These are phyloP conservation scores for Polygonum aviculare DNA, from an alignment of 148 eudicot species.

Conservation along the genomic window DNA sequence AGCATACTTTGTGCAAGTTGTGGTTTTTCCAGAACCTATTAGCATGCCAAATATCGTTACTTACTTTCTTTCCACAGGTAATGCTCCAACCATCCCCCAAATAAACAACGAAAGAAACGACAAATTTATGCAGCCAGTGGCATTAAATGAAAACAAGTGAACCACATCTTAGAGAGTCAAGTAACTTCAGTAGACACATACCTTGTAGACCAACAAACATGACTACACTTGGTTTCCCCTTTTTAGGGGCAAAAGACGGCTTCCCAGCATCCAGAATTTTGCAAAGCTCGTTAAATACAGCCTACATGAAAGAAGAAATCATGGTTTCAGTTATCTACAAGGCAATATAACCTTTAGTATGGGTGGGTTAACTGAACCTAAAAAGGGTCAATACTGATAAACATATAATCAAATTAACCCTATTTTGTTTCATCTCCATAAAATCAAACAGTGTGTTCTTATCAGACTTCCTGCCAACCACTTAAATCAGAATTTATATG, in stretches of 20 bases:
- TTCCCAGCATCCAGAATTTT: conserved; percentile 94
- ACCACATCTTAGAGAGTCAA: conserved; percentile 10
- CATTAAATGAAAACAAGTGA: conserved; percentile 19
- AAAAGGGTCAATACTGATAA: neutral
- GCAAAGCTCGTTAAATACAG: conserved; percentile 86
- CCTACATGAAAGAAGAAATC: conserved; percentile 37
- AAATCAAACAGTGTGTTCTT: neutral
- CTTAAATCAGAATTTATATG: no score
- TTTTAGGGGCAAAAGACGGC: conserved; percentile 78
- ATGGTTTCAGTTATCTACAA: neutral
- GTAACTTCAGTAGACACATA: conserved; percentile 17
- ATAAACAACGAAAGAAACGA: neutral
- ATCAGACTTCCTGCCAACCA: neutral
- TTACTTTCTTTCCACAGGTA: neutral
- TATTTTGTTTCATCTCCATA: neutral
- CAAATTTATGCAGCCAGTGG: neutral
- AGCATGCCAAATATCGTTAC: conserved; percentile 3
- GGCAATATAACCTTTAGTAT: no score
- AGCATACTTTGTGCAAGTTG: conserved; percentile 96
- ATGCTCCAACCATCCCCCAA: neutral
- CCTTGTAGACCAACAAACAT: conserved; percentile 99
- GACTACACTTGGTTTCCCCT: conserved; percentile 75
- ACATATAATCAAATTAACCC: neutral
- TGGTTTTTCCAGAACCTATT: conserved; percentile 93
- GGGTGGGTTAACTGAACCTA: neutral